Evolutionary conservation across 257 asterid species (phyloP).

Genomic region (Solanum chilense): DNA sequence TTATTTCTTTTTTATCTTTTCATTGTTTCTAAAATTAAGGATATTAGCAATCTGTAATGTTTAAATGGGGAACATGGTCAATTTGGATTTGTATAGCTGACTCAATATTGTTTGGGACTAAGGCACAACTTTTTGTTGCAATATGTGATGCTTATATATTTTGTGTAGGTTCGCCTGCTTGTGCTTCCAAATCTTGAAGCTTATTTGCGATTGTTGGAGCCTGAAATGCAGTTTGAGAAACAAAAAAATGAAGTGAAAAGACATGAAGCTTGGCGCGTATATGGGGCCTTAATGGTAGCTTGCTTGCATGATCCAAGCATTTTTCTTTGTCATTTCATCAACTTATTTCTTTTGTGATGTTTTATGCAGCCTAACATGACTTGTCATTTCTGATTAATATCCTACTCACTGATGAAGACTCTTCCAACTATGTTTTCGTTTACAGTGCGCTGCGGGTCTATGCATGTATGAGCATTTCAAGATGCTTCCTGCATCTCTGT

Average conservation of each 20-base stretch:
- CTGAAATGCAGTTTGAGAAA: constrained; percentile 88
- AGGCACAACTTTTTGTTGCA: not conserved
- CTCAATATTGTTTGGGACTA: not conserved
- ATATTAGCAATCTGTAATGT: not conserved
- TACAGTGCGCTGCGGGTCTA: constrained; percentile 83
- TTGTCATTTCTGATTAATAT: not conserved
- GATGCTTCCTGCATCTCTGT: constrained; percentile 50
- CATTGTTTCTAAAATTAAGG: not conserved
- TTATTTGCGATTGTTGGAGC: constrained; percentile 74
- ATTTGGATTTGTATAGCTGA: not conserved
- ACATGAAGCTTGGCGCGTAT: constrained; percentile 95
- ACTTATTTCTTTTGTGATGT: not conserved
- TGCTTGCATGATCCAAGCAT: not conserved
- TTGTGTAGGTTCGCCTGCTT: constrained; percentile 58
- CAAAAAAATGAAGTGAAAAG: constrained; percentile 90
- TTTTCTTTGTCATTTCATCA: not conserved
- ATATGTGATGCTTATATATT: constrained; percentile 1
- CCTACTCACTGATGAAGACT: not conserved
- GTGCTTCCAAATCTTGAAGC: constrained; percentile 85
- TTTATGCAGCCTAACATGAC: not conserved
- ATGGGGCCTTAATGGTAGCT: constrained; percentile 84
- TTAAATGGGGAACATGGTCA: not conserved
- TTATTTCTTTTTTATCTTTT: not conserved
- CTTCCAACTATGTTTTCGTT: not conserved
- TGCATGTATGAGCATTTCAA: constrained; percentile 65